Evolutionary conservation across 1,139 yeast species (phyloP), one percentile per base, ranked within the genome.

Genomic region (Geotrichum siamense): DNA sequence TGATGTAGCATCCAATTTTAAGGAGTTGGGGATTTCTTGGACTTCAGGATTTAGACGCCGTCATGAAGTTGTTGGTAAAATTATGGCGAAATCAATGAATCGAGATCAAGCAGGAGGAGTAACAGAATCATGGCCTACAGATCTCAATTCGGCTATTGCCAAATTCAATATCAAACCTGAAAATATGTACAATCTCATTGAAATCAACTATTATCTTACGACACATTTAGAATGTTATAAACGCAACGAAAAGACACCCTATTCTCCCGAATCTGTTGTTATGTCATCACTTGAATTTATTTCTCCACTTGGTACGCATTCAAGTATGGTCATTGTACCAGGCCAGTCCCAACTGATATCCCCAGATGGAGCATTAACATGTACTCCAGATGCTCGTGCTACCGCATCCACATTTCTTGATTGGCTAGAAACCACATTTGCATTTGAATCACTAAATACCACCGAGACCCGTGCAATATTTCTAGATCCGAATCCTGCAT

Each of bases 351-450:
- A 31, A 19, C 43, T 41, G 20, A 39, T 37, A 12, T 17, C 29
- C 5, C 38, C 21, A 3, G 39, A 38, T 2, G 44, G 44, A 5
- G 16, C 43, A 3, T 34, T 45, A 1, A 32, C 34, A 2, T 29
- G 41, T 28, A 44, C 44, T 2, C 23, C 37, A 5, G 43, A 46
- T 31, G 46, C 46, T 6, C 38, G 47, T 16, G 31, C 46, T 20
- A 46, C 38, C 41, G 8, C 39, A 3, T 22, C 40, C 3, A 25
- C 34, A 5, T 39, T 46, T 17, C 41, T 39, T n/a, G 41, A 46
- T 31, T 46, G 46, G 46, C 40, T 46, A n/a, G 41, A 33, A 32
- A 17, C 42, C 8, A 34, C 39, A 6, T 46, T 46, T 42, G 46
- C 33, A 3, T 5, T 5, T n/a, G 12, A 8, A 15, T 30, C 16